Conservation (phyloP, 83 land plant genomes). For the Picea mariana region DNA sequence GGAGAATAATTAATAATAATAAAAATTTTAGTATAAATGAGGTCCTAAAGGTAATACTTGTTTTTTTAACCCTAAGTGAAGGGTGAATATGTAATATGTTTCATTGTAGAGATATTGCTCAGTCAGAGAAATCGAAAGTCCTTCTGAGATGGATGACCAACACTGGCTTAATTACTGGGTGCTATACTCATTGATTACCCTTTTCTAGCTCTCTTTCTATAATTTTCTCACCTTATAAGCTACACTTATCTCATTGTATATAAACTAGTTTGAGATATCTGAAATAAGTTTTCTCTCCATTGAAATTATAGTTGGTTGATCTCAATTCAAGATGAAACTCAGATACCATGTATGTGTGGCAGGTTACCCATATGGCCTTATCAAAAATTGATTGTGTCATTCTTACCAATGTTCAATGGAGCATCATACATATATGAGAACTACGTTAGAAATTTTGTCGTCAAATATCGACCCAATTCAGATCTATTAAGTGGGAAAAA, state of each 20-base stretch:
- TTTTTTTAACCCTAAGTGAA: neutral
- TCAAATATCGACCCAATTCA: constrained; percentile 14
- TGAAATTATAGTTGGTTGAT: too few relatives aligned
- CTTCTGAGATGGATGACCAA: constrained; percentile 69
- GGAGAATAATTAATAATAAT: too few relatives aligned
- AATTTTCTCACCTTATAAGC: constrained; percentile 64
- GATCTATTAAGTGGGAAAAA: constrained; percentile 23
- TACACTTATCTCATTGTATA: too few relatives aligned
- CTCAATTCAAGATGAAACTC: too few relatives aligned
- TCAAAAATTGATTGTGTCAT: constrained; percentile 53
- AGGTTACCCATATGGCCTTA: constrained; percentile 86
- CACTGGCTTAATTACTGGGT: constrained; percentile 64
- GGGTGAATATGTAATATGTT: neutral
- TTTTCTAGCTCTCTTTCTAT: constrained; percentile 64
- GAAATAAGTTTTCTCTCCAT: too few relatives aligned
- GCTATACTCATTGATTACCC: too few relatives aligned
- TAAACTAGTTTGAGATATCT: too few relatives aligned
- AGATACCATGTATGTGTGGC: neutral
- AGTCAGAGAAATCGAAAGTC: constrained; percentile 69
- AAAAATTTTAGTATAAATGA: too few relatives aligned
- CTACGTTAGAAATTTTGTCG: constrained; percentile 44
- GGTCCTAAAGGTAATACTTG: too few relatives aligned
- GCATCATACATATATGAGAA: constrained; percentile 80
- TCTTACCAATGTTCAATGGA: constrained; percentile 77
- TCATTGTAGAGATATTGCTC: too few relatives aligned